A percentile compares a stretch with the other conserved stretches of the same genome.
Evolutionary conservation across 2,329 filamentous ascomycete species (phyloP).

Genomic region (Fusarium xyrophilum): DNA sequence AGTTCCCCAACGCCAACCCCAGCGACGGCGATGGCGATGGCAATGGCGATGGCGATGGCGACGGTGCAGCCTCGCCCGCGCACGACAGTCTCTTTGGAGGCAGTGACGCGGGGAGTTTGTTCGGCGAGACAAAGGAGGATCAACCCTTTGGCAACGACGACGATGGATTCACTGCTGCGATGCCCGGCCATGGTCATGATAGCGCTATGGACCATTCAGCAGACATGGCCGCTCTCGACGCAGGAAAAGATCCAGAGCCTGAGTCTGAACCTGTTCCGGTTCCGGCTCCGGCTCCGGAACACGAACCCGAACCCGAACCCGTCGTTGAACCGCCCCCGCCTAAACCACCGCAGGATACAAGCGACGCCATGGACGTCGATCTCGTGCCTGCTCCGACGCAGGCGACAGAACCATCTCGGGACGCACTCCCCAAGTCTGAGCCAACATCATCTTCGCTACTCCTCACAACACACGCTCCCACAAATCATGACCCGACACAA

Average conservation of each 20-base stretch:
- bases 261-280: slow-evolving; percentile 14
- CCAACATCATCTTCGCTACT: slow-evolving; percentile 43
- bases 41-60: slow-evolving; percentile 58
- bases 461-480: slow-evolving; percentile 47
- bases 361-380: slow-evolving; percentile 45
- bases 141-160: slow-evolving; percentile 80
- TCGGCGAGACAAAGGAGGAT: slow-evolving; percentile 73
- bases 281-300: too few relatives aligned
- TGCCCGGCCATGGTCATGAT: slow-evolving; percentile 50
- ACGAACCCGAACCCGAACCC: slow-evolving; percentile 8
- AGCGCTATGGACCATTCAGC: slow-evolving; percentile 53
- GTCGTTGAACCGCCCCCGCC: slow-evolving; percentile 36
- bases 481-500: slow-evolving; percentile 61
- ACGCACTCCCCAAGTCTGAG: slow-evolving; percentile 15
- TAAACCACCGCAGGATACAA: slow-evolving; percentile 12
- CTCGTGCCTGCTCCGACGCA: slow-evolving; percentile 21
- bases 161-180: slow-evolving; percentile 75
- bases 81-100: slow-evolving; percentile 84
- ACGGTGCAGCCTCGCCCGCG: slow-evolving; percentile 65
- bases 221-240: slow-evolving; percentile 49
- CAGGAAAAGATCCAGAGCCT: slow-evolving; percentile 39
- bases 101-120: slow-evolving; percentile 81
- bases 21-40: slow-evolving; percentile 55
- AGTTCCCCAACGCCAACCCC: slow-evolving; percentile 35
- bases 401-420: slow-evolving; percentile 17